Evolutionary conservation across 129 eudicot species (phyloP).

Genomic region (Mikania micrantha): DNA sequence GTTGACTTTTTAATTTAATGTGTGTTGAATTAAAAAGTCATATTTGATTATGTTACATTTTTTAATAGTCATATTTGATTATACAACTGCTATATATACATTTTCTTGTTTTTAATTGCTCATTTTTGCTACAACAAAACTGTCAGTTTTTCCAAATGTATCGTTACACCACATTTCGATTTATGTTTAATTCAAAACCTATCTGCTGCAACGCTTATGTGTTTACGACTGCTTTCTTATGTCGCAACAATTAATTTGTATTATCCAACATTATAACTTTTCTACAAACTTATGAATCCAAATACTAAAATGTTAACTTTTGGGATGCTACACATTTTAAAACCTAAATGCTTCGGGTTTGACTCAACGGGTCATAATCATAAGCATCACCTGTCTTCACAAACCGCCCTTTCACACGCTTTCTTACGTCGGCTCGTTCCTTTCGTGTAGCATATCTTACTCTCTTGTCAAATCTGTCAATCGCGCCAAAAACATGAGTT

Average conservation of each 20-base stretch:
- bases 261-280: neutral
- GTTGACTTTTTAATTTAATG: too few species aligned
- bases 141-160: too few species aligned
- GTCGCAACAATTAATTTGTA: neutral
- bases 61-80: too few species aligned
- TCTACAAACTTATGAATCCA: neutral
- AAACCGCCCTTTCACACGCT: slow-evolving; percentile 71
- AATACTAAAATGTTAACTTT: neutral
- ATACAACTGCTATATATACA: too few species aligned
- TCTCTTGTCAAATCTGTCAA: slow-evolving; percentile 49
- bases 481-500: neutral
- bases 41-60: too few species aligned
- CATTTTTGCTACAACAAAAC: too few species aligned
- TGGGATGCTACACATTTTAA: slow-evolving; percentile 6
- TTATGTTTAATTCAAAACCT: too few species aligned
- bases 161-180: too few species aligned
- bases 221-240: too few species aligned
- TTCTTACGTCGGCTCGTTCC: slow-evolving; percentile 70
- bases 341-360: slow-evolving; percentile 32
- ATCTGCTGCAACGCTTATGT: too few species aligned
- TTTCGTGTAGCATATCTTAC: slow-evolving; percentile 68
- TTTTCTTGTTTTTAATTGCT: too few species aligned
- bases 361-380: slow-evolving; percentile 61
- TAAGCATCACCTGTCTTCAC: slow-evolving; percentile 68
- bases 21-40: too few species aligned